Evolutionary conservation across 148 eudicot genomes (phyloP), one percentile per base, ranked within the genome.

Genomic region (Rhododendron henanense): DNA sequence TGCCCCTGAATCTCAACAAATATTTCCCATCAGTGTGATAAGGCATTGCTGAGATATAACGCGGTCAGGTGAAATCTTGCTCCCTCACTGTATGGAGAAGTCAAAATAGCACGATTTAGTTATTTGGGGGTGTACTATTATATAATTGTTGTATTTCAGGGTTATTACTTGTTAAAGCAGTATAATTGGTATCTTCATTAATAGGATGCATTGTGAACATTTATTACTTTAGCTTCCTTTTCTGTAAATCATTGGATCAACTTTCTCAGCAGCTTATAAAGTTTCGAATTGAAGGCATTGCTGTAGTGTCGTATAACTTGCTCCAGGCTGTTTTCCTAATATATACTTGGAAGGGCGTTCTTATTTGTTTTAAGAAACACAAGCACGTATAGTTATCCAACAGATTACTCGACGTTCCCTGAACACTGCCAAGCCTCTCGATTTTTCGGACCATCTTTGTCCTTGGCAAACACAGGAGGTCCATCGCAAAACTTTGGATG

Each of bases 1-100:
- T 96, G 85, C 99, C 99, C 75, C 91, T 94, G 84, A 93, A 94
- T 87, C 99, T 96, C 89, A 94, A 96, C 97, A 96, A 96, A 88
- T 94, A 91, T 86, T 96, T 96, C 92, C 99, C 99, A 35, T 92
- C 99, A 6, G 94, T 96, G 39, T 96, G 88, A 91, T 89, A 31
- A 25, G 61, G 25, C 21, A 11, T n/a, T 45, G 10, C 3, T 9
- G 18, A 65, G 85, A 16, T 51, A 39, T 19, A 55, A 10, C 11
- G 21, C 19, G n/a, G 74, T 25, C 45, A 37, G 37, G 50, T 44
- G 19, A 55, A 47, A 13, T 80, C 84, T 67, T 3, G 81, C 18
- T 79, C 82, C 39, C 37, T 15, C 63, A 19, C 39, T 14, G 6
- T 31, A 14, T 13, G 76, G 37, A 15, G 76, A 71, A 71, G 19